Conservation (phyloP, 441 rosid species). For the Adansonia rubrostipa region DNA sequence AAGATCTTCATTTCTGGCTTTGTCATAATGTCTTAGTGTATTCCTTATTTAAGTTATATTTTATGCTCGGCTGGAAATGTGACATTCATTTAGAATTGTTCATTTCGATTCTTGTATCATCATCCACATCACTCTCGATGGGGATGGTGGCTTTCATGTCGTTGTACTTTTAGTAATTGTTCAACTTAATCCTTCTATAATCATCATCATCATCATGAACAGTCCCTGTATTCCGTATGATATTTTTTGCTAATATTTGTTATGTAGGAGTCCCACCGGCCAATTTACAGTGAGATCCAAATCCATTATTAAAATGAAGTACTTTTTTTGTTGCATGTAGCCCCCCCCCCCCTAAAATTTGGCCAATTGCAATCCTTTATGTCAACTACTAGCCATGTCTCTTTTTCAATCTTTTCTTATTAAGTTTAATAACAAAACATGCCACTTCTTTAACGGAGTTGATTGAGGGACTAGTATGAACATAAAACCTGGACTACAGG, state of each 20-base stretch:
- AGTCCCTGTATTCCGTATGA: background rate
- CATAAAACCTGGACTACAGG: background rate
- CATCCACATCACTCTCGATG: background rate
- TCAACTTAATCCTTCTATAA: background rate
- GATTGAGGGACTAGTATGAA: constrained; percentile 1
- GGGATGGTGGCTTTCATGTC: background rate
- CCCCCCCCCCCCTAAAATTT: background rate
- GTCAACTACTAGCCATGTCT: constrained; percentile 5
- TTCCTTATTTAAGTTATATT: no score
- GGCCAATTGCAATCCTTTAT: background rate
- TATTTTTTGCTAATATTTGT: no score
- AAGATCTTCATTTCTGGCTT: no score
- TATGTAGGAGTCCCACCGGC: background rate
- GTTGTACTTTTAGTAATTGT: background rate
- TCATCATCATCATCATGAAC: background rate
- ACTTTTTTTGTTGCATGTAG: background rate
- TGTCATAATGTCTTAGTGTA: no score
- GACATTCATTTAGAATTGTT: background rate
- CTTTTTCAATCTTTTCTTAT: background rate
- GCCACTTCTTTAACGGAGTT: background rate
- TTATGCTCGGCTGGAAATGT: no score
- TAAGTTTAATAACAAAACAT: background rate
- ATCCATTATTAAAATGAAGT: background rate
- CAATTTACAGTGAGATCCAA: background rate
- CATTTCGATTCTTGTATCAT: background rate